Evolutionary conservation across 495 filamentous ascomycete species (phyloP).

Genomic region (Trichoderma virens): DNA sequence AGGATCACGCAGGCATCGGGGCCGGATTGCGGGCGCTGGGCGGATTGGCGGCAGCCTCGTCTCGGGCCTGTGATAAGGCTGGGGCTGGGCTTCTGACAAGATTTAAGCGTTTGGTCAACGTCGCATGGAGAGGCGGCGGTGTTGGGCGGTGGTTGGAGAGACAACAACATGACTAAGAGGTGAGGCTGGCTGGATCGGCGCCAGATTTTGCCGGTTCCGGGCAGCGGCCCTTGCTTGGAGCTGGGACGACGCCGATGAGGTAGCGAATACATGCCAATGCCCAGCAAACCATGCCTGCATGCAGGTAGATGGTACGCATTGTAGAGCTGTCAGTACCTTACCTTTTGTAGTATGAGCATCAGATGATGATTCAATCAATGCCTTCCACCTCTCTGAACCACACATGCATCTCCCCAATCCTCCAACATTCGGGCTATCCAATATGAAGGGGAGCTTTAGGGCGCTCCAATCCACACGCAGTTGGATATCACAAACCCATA

Average conservation of each 20-base stretch:
- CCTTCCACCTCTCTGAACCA: too few species aligned
- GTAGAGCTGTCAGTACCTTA: too few species aligned
- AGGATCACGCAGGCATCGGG: not conserved
- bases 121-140: not conserved
- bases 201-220: slow-evolving; percentile 6
- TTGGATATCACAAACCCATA: not conserved
- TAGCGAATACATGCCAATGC: not conserved
- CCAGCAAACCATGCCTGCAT: too few species aligned
- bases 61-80: not conserved
- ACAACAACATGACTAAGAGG: not conserved
- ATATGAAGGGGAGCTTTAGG: not conserved
- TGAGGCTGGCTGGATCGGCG: not conserved
- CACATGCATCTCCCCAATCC: too few species aligned
- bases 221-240: not conserved
- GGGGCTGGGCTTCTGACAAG: not conserved
- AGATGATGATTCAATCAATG: too few species aligned
- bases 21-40: not conserved
- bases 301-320: too few species aligned
- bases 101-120: not conserved
- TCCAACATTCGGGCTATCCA: not conserved
- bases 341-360: too few species aligned
- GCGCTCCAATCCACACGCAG: not conserved
- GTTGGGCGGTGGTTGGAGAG: not conserved
- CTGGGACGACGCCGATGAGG: not conserved
- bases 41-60: not conserved